Evolutionary conservation across 495 filamentous ascomycete species (phyloP).

Genomic region (Penicillium fimorum): DNA sequence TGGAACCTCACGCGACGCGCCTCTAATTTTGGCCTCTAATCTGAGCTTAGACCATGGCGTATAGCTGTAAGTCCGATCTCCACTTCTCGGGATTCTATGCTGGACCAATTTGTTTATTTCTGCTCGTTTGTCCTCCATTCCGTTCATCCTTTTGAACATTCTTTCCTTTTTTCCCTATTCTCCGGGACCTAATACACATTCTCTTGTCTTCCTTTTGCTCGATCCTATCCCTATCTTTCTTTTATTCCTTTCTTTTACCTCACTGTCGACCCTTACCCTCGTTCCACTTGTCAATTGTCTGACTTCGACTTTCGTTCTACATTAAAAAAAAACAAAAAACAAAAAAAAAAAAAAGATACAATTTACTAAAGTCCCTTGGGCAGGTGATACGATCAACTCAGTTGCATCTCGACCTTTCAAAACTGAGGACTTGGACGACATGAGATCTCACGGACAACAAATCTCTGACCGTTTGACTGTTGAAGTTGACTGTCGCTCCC

Average conservation of each 20-base stretch:
- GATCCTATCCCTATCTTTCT: slow-evolving; percentile 1
- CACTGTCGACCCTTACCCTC: slow-evolving; percentile 6
- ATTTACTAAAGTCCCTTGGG: slow-evolving; percentile 19
- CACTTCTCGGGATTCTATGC: slow-evolving; percentile 34
- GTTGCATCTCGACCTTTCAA: slow-evolving; percentile 27
- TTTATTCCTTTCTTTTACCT: slow-evolving; percentile 5
- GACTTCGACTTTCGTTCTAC: slow-evolving; percentile 1
- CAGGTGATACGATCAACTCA: slow-evolving; percentile 34
- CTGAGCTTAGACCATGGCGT: slow-evolving; percentile 38
- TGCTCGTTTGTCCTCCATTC: slow-evolving; percentile 27
- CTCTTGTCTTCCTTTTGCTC: slow-evolving; percentile 16
- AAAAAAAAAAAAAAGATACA: neutral
- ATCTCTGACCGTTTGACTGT: slow-evolving; percentile 45
- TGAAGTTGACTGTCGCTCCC: slow-evolving; percentile 44
- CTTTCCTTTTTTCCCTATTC: slow-evolving; percentile 20
- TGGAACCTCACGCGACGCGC: slow-evolving; percentile 42
- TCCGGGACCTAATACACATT: slow-evolving; percentile 21
- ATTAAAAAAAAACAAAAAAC: neutral
- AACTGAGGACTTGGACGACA: slow-evolving; percentile 35
- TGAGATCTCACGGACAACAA: slow-evolving; percentile 41
- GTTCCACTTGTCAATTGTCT: neutral
- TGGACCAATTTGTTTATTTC: slow-evolving; percentile 47
- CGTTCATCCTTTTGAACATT: slow-evolving; percentile 30
- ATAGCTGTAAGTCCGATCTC: slow-evolving; percentile 42
- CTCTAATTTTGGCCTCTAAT: slow-evolving; percentile 23